These are phyloP conservation scores for Naganishia randhawae DNA, from an alignment of 768 basidiomycete genomes.

Conservation along the genomic window DNA sequence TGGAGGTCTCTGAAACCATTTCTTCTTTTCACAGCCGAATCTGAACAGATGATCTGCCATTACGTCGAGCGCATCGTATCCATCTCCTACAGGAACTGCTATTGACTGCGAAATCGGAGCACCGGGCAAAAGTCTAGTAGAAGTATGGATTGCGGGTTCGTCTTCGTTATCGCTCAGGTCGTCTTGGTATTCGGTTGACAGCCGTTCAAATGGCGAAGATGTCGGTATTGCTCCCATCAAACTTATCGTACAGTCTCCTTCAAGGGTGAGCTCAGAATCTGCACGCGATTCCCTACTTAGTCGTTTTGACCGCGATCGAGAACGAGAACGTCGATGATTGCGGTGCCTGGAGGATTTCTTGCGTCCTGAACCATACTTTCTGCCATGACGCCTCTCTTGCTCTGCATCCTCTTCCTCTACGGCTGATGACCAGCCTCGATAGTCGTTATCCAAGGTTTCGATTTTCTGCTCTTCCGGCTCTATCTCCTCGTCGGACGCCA, in stretches of 20 bases:
- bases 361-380: neutral
- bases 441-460: neutral
- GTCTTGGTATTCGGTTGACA: neutral
- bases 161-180: neutral
- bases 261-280: neutral
- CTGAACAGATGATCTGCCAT: slow-evolving; percentile 48
- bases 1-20: slow-evolving; percentile 44
- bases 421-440: neutral
- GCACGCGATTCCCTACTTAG: neutral
- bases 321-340: neutral
- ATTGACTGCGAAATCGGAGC: neutral
- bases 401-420: neutral
- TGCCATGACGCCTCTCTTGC: neutral
- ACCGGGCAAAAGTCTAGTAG: neutral
- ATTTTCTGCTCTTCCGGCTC: neutral
- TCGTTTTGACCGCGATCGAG: neutral
- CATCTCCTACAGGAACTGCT: slow-evolving; percentile 41
- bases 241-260: neutral
- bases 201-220: neutral
- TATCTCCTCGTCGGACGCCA: slow-evolving; percentile 10
- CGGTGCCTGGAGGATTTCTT: neutral
- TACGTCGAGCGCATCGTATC: slow-evolving; percentile 45
- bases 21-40: slow-evolving; percentile 41
- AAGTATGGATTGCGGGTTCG: neutral
- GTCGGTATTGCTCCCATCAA: neutral